Evolutionary conservation across 2,329 filamentous ascomycete species (phyloP).

Genomic region (Diaporthe nobilis): DNA sequence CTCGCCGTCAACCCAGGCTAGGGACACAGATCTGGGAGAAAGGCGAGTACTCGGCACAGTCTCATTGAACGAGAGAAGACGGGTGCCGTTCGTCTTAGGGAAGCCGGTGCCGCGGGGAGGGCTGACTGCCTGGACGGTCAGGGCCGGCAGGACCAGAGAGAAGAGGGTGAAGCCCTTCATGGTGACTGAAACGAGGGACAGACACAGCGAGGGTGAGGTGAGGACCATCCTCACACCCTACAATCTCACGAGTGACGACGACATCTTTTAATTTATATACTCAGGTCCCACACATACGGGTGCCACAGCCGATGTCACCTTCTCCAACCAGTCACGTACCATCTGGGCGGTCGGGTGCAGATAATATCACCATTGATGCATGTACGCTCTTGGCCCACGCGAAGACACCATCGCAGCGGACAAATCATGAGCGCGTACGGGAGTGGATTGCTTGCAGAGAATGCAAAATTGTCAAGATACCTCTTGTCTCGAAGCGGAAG

Average conservation of each 20-base stretch:
- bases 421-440: conserved; percentile 8
- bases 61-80: conserved; percentile 25
- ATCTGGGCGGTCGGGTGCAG: conserved; percentile 15
- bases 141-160: not conserved
- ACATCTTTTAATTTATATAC: not conserved
- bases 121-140: not conserved
- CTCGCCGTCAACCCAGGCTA: conserved; percentile 13
- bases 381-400: conserved; percentile 20
- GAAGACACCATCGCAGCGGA: conserved; percentile 7
- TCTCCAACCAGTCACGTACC: conserved; percentile 25
- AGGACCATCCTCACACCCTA: not conserved
- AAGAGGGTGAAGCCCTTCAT: conserved; percentile 23
- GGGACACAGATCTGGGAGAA: conserved; percentile 5
- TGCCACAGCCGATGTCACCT: conserved; percentile 18
- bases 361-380: conserved; percentile 13
- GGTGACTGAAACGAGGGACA: conserved; percentile 2
- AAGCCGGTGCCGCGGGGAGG: conserved; percentile 8
- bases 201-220: not conserved
- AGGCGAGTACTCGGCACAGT: conserved; percentile 14
- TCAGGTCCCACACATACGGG: not conserved
- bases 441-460: not conserved
- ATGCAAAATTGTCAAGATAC: not conserved
- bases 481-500: conserved; percentile 30
- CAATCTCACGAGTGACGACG: not conserved
- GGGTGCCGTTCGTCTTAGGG: conserved; percentile 24